Evolutionary conservation across 2,329 filamentous ascomycete species (phyloP).

Genomic region (Dothidotthia symphoricarpi): DNA sequence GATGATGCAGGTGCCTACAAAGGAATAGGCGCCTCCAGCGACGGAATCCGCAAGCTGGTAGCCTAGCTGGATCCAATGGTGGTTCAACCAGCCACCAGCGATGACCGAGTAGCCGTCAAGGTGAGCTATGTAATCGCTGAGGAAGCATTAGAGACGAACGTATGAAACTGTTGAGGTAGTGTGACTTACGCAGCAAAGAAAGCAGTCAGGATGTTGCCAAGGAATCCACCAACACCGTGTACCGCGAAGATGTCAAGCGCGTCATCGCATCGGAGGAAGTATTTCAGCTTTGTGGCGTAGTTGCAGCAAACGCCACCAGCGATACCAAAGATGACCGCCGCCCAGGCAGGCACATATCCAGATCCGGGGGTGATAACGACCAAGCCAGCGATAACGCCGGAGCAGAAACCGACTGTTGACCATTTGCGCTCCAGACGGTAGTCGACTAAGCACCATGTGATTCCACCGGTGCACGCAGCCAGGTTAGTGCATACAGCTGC

Average conservation of each 20-base stretch:
- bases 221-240: constrained; percentile 58
- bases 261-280: constrained; percentile 75
- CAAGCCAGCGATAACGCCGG: constrained; percentile 80
- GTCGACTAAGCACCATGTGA: constrained; percentile 87
- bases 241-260: constrained; percentile 73
- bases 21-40: constrained; percentile 73
- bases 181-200: constrained; percentile 71
- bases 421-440: constrained; percentile 87
- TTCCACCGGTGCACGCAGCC: constrained; percentile 77
- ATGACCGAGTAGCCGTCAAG: constrained; percentile 71
- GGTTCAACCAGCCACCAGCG: constrained; percentile 76
- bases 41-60: constrained; percentile 83
- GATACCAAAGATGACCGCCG: constrained; percentile 75
- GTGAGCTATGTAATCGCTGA: constrained; percentile 74
- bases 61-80: constrained; percentile 77
- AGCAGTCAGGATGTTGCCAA: constrained; percentile 60
- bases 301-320: constrained; percentile 77
- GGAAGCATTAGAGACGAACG: constrained; percentile 1
- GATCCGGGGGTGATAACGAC: constrained; percentile 88
- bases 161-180: no score
- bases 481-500: constrained; percentile 84
- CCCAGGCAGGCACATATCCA: constrained; percentile 81
- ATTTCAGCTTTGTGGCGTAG: constrained; percentile 89
- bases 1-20: constrained; percentile 73
- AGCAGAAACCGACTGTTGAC: constrained; percentile 92